Evolutionary conservation across 164 flowering plant species (phyloP).

Genomic region (Magnolia changhungtana): DNA sequence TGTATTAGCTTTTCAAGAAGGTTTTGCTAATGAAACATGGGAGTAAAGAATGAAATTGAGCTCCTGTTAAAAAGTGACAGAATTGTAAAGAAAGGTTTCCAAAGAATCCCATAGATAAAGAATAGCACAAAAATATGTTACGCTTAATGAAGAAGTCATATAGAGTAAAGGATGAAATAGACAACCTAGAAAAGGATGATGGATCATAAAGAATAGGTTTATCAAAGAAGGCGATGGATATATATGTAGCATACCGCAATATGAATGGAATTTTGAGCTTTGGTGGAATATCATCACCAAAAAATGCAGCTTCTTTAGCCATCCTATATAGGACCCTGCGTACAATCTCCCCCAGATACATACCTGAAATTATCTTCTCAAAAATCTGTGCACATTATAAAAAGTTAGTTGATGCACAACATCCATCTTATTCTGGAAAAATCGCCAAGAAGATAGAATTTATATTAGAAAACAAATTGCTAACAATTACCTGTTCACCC

Average conservation of each 20-base stretch:
- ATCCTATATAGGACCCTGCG: constrained; percentile 66
- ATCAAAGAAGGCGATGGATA: not conserved
- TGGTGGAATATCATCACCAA: constrained; percentile 81
- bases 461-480: not conserved
- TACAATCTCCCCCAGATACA: constrained; percentile 93
- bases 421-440: constrained; percentile 1
- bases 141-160: not conserved
- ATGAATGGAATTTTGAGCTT: constrained; percentile 64
- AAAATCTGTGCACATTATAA: constrained; percentile 52
- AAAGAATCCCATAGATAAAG: no score
- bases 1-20: not conserved
- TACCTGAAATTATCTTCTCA: constrained; percentile 94
- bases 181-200: not conserved
- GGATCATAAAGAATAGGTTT: not conserved
- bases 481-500: constrained; percentile 69
- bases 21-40: no score
- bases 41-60: no score
- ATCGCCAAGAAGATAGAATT: not conserved
- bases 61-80: no score
- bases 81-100: no score
- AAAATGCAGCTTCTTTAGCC: constrained; percentile 92
- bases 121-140: no score
- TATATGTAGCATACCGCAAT: constrained; percentile 43
- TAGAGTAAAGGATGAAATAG: not conserved
- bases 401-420: constrained; percentile 1